phyloP scores from a whole-genome alignment of 495 filamentous ascomycete species.

The Penicillium turbatum region DNA sequence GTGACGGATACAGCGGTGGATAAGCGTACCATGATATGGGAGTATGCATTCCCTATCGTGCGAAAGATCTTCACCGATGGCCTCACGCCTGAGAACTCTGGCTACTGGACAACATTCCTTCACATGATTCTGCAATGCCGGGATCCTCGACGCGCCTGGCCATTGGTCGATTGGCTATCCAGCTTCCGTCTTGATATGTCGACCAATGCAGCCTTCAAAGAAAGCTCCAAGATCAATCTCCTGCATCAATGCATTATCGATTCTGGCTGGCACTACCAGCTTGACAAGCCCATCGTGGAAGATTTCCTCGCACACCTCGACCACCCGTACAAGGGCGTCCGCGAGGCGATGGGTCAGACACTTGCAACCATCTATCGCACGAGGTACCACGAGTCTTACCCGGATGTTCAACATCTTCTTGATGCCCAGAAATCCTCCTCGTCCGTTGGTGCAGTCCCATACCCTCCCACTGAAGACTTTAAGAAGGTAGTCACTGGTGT shows the following conservation, averaged over 20 bases:
- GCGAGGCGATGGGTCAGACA: slow-evolving; percentile 89
- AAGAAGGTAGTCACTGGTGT: slow-evolving; percentile 65
- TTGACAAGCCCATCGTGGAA: slow-evolving; percentile 83
- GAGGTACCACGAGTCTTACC: slow-evolving; percentile 88
- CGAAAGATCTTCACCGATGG: slow-evolving; percentile 81
- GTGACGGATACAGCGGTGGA: slow-evolving; percentile 66
- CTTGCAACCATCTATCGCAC: slow-evolving; percentile 84
- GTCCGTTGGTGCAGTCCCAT: slow-evolving; percentile 81
- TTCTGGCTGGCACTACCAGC: slow-evolving; percentile 92
- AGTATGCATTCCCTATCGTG: slow-evolving; percentile 84
- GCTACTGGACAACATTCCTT: slow-evolving; percentile 91
- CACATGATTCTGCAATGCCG: slow-evolving; percentile 79
- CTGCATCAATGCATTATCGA: slow-evolving; percentile 84
- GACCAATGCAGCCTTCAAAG: slow-evolving; percentile 98
- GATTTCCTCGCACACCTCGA: slow-evolving; percentile 90
- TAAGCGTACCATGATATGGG: slow-evolving; percentile 73
- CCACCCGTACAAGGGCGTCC: slow-evolving; percentile 95
- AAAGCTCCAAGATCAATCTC: slow-evolving; percentile 92
- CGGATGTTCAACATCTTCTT: slow-evolving; percentile 67
- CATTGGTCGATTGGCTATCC: slow-evolving; percentile 77
- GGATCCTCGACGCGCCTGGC: slow-evolving; percentile 82
- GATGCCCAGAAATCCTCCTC: slow-evolving; percentile 72
- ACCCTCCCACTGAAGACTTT: slow-evolving; percentile 72
- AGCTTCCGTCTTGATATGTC: slow-evolving; percentile 88
- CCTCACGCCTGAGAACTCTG: slow-evolving; percentile 86